A percentile compares a stretch with the other conserved stretches of the same genome.
Conservation (phyloP, 1,284 basidiomycete genomes). For the Moesziomyces antarcticus region DNA sequence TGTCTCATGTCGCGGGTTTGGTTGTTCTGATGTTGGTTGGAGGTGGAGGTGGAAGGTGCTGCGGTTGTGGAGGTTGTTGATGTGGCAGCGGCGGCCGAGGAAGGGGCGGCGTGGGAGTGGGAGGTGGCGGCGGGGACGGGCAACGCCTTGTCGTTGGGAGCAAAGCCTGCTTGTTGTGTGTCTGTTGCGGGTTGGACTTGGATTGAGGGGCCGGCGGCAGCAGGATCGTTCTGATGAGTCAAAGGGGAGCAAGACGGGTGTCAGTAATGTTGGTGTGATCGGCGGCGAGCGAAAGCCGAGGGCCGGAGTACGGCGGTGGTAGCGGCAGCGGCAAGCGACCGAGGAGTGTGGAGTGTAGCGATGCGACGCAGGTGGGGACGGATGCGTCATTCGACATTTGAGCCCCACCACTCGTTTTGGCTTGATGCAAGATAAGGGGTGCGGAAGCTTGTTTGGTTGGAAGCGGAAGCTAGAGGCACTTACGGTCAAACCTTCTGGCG, state of each 20-base stretch:
- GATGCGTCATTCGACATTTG: neutral
- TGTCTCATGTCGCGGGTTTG: slow-evolving; percentile 37
- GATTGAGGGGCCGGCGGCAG: slow-evolving; percentile 28
- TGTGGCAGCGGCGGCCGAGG: slow-evolving; percentile 2
- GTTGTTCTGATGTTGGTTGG: slow-evolving; percentile 1
- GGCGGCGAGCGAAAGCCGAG: too few relatives aligned
- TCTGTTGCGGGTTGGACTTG: slow-evolving; percentile 32
- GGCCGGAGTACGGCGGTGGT: too few relatives aligned
- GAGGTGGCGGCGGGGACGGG: slow-evolving; percentile 37
- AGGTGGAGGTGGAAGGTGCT: slow-evolving; percentile 3
- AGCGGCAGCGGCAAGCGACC: too few relatives aligned
- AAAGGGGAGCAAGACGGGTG: neutral
- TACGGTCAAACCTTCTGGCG: slow-evolving; percentile 28
- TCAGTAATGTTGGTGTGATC: slow-evolving; percentile 1
- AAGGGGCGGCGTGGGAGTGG: slow-evolving; percentile 34
- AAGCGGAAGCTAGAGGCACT: slow-evolving; percentile 15
- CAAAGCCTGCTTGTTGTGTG: slow-evolving; percentile 25
- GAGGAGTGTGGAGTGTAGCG: slow-evolving; percentile 1
- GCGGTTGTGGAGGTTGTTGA: slow-evolving; percentile 6
- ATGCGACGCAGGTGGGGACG: too few relatives aligned
- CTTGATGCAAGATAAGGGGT: neutral
- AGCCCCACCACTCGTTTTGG: neutral
- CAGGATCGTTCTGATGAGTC: slow-evolving; percentile 17
- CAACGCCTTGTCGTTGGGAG: slow-evolving; percentile 31
- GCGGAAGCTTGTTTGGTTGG: neutral